Evolutionary conservation across 805 yeast species (phyloP).

Genomic region (Starmerella apis): DNA sequence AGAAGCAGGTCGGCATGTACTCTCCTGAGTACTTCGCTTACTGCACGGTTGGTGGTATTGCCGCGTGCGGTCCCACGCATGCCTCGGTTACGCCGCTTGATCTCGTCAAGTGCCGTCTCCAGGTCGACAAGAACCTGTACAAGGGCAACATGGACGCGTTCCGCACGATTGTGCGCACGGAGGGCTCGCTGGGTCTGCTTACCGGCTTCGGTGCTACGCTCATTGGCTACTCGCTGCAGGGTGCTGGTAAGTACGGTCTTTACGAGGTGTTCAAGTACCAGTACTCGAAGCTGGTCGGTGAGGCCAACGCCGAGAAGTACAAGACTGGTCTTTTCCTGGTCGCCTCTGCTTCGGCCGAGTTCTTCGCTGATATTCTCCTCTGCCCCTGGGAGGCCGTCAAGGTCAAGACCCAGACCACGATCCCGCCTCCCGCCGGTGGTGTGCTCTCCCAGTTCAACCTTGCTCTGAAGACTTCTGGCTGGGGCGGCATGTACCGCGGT

Average conservation of each 20-base stretch:
- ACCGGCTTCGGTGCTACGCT: conserved; percentile 89
- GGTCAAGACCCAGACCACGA: conserved; percentile 84
- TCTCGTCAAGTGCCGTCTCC: conserved; percentile 85
- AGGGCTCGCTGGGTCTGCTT: conserved; percentile 64
- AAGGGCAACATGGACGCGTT: conserved; percentile 70
- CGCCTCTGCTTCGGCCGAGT: conserved; percentile 88
- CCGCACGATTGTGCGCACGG: conserved; percentile 55
- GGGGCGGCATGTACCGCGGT: conserved; percentile 74
- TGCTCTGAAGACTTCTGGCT: conserved; percentile 58
- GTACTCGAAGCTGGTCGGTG: conserved; percentile 59
- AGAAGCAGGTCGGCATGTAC: conserved; percentile 41
- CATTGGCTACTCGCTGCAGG: conserved; percentile 87
- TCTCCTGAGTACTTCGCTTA: conserved; percentile 57
- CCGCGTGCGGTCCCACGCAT: conserved; percentile 95
- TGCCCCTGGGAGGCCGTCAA: conserved; percentile 95
- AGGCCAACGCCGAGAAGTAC: conserved; percentile 47
- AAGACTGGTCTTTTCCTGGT: conserved; percentile 65
- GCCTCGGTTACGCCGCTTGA: conserved; percentile 88
- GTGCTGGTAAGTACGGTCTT: conserved; percentile 94
- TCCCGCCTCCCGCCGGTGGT: conserved; percentile 67
- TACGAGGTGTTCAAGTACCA: conserved; percentile 82
- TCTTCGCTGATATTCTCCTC: conserved; percentile 75
- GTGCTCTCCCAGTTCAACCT: conserved; percentile 60
- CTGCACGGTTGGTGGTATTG: conserved; percentile 65
- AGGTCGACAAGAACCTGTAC: conserved; percentile 67